These are phyloP conservation scores for Cordia subcordata DNA, from an alignment of 257 asterid genomes.

Conservation along the genomic window DNA sequence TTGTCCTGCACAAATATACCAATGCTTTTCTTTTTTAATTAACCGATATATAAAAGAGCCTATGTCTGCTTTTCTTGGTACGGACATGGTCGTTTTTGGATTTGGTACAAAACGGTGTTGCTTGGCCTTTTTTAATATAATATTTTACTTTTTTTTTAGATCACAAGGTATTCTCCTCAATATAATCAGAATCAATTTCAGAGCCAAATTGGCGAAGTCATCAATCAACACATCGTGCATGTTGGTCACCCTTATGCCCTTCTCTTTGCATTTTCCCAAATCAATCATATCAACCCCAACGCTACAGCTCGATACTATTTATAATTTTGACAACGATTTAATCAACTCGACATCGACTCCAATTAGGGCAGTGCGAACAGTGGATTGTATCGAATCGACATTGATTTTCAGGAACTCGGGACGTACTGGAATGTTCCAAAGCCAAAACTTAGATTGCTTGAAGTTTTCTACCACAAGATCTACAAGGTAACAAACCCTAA, in stretches of 20 bases:
- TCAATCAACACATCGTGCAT: slow-evolving; percentile 87
- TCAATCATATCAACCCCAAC: slow-evolving; percentile 85
- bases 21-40: background rate
- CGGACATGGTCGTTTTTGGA: too few species aligned
- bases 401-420: slow-evolving; percentile 42
- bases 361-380: slow-evolving; percentile 45
- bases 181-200: slow-evolving; percentile 64
- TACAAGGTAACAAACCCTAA: slow-evolving; percentile 5
- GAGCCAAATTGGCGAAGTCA: slow-evolving; percentile 86
- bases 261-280: slow-evolving; percentile 59
- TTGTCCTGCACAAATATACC: too few species aligned
- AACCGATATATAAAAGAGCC: background rate
- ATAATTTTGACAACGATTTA: slow-evolving; percentile 60
- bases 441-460: slow-evolving; percentile 11
- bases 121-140: too few species aligned
- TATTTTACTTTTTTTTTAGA: slow-evolving; percentile 56
- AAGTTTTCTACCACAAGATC: slow-evolving; percentile 12
- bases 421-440: slow-evolving; percentile 23
- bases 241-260: slow-evolving; percentile 76
- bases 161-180: slow-evolving; percentile 67
- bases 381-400: slow-evolving; percentile 58
- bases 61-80: too few species aligned
- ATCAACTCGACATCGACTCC: slow-evolving; percentile 54
- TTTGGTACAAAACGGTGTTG: too few species aligned
- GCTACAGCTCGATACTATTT: slow-evolving; percentile 63